A percentile compares a stretch with the other conserved stretches of the same genome.
Evolutionary conservation across 2,329 filamentous ascomycete genomes (phyloP).

Genomic region (Albifimbria verrucaria): DNA sequence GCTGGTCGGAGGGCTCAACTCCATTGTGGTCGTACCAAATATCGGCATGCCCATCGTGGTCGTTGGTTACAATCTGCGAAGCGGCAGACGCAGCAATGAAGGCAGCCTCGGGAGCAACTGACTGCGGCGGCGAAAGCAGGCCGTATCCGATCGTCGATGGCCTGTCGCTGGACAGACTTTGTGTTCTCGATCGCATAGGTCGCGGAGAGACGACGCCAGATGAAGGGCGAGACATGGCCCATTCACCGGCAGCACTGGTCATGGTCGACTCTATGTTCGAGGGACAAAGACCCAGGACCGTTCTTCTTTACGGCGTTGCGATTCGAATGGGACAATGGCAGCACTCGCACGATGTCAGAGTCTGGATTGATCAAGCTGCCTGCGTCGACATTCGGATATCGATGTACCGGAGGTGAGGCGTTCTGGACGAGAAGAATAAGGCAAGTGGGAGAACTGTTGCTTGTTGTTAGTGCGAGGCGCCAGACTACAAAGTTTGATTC

Average conservation of each 20-base stretch:
- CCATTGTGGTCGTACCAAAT: slow-evolving; percentile 68
- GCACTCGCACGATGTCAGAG: too few species aligned
- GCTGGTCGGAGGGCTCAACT: slow-evolving; percentile 61
- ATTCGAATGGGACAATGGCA: too few species aligned
- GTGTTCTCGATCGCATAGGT: slow-evolving; percentile 45
- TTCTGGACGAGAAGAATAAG: too few species aligned
- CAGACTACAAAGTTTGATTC: neutral
- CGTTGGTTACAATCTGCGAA: slow-evolving; percentile 85
- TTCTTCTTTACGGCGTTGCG: too few species aligned
- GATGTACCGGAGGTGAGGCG: neutral
- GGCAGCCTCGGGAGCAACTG: slow-evolving; percentile 71
- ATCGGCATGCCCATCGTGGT: slow-evolving; percentile 73
- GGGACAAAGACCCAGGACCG: too few species aligned
- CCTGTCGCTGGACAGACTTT: slow-evolving; percentile 69
- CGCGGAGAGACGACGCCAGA: slow-evolving; percentile 31
- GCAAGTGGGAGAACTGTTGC: neutral
- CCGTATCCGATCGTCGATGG: slow-evolving; percentile 58
- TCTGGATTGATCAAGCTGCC: neutral
- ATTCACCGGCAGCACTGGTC: slow-evolving; percentile 22
- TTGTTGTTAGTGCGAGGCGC: neutral
- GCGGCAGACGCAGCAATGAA: slow-evolving; percentile 89
- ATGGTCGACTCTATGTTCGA: slow-evolving; percentile 20
- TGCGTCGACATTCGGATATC: neutral
- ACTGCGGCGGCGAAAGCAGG: slow-evolving; percentile 63
- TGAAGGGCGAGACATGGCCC: slow-evolving; percentile 27